These are phyloP conservation scores for Alternaria ethzedia DNA, from an alignment of 2,329 filamentous ascomycete species.

Conservation along the genomic window DNA sequence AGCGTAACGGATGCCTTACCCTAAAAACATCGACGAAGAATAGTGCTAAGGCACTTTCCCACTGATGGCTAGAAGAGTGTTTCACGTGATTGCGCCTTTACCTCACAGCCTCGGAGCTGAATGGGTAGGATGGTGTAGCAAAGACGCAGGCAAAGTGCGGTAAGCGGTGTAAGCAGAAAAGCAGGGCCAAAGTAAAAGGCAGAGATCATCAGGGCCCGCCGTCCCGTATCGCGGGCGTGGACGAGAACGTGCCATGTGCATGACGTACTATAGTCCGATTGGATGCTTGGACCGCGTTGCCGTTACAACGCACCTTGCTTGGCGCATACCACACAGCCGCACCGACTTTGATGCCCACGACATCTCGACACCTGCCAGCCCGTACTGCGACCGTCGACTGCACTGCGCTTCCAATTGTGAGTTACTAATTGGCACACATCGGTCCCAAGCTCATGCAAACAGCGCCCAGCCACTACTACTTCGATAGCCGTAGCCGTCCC, in stretches of 20 bases:
- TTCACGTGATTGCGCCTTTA: neutral
- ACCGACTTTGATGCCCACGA: constrained; percentile 12
- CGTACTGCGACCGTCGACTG: neutral
- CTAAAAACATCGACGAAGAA: neutral
- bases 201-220: constrained; percentile 10
- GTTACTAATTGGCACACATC: neutral
- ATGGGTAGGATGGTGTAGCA: neutral
- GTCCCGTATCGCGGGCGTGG: neutral
- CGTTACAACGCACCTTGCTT: constrained; percentile 11
- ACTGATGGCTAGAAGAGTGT: neutral
- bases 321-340: constrained; percentile 8
- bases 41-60: neutral
- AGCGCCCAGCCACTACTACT: constrained; percentile 2
- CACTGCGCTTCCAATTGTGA: neutral
- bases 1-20: neutral
- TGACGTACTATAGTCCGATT: constrained; percentile 2
- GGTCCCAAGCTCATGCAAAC: neutral
- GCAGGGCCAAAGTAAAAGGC: constrained; percentile 2
- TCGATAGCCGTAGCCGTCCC: constrained; percentile 13
- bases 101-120: neutral
- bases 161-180: neutral
- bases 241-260: neutral
- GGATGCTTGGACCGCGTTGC: constrained; percentile 5
- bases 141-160: neutral
- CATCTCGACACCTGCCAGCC: constrained; percentile 11